A percentile compares a stretch with the other conserved stretches of the same genome.
These are phyloP conservation scores for Pleurotus eryngii DNA, from an alignment of 768 basidiomycete genomes.

Conservation along the genomic window DNA sequence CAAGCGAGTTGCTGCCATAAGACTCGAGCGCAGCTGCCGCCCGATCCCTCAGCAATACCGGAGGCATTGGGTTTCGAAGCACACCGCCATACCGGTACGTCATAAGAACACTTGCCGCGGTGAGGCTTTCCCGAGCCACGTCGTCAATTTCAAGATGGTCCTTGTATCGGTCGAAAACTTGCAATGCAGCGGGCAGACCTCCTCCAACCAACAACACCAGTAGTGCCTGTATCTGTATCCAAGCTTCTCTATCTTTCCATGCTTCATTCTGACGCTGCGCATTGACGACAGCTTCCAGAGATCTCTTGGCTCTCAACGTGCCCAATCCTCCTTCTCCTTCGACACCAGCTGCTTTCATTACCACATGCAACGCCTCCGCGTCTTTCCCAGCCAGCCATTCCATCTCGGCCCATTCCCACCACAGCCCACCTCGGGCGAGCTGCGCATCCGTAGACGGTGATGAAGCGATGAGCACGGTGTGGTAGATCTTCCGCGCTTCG, in stretches of 20 bases:
- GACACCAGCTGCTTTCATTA: conserved; percentile 51
- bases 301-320: conserved; percentile 61
- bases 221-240: conserved; percentile 64
- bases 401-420: conserved; percentile 86
- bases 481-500: conserved; percentile 77
- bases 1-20: conserved; percentile 69
- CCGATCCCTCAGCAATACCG: conserved; percentile 54
- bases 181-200: conserved; percentile 34
- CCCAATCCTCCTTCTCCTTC: conserved; percentile 50
- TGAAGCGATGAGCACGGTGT: conserved; percentile 51
- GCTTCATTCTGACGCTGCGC: conserved; percentile 18
- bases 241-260: conserved; percentile 61
- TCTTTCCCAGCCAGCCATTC: conserved; percentile 65
- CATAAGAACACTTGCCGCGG: conserved; percentile 53
- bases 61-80: conserved; percentile 56
- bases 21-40: conserved; percentile 48
- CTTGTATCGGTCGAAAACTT: conserved; percentile 38
- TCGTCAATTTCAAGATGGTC: conserved; percentile 25
- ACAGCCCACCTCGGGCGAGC: conserved; percentile 44
- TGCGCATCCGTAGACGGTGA: conserved; percentile 33
- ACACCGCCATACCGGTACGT: conserved; percentile 55
- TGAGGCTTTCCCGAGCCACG: conserved; percentile 50
- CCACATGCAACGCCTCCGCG: conserved; percentile 49
- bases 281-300: conserved; percentile 50
- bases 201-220: conserved; percentile 56